A percentile compares a stretch with the other conserved stretches of the same genome.
phyloP scores from a whole-genome alignment of 2,329 filamentous ascomycete genomes.

The Calycina marina region DNA sequence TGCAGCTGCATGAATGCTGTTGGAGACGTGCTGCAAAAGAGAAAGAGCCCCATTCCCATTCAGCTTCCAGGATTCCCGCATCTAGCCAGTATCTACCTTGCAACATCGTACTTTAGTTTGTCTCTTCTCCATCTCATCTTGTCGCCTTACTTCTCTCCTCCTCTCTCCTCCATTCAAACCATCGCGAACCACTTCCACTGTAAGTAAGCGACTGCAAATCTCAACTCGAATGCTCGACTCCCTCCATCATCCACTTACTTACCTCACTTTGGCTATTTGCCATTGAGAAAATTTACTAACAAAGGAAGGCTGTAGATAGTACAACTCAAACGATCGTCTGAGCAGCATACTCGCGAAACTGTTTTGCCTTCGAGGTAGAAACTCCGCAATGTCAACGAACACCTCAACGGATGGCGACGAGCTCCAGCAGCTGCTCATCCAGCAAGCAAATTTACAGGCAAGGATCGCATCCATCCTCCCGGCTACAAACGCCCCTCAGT shows the following conservation, averaged over 20 bases:
- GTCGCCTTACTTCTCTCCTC: slow-evolving; percentile 16
- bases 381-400: not conserved
- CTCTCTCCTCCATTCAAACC: slow-evolving; percentile 7
- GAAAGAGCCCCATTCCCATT: not conserved
- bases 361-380: not conserved
- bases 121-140: slow-evolving; percentile 6
- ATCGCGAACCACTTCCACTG: slow-evolving; percentile 7
- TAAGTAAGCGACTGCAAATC: slow-evolving; percentile 4
- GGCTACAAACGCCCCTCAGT: slow-evolving; percentile 9
- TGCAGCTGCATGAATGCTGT: too few relatives aligned
- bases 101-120: slow-evolving; percentile 1
- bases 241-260: not conserved
- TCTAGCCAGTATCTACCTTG: too few relatives aligned
- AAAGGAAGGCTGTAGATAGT: slow-evolving; percentile 14
- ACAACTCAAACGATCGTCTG: slow-evolving; percentile 5
- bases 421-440: slow-evolving; percentile 13
- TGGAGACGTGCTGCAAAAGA: too few relatives aligned
- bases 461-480: slow-evolving; percentile 11
- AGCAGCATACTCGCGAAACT: slow-evolving; percentile 5
- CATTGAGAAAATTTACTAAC: slow-evolving; percentile 2
- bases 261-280: not conserved
- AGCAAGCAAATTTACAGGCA: slow-evolving; percentile 17
- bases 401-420: not conserved
- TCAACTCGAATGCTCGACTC: not conserved
- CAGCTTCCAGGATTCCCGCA: not conserved